Conservation (phyloP, 2,329 filamentous ascomycete genomes). For the Fusarium verticillioides region DNA sequence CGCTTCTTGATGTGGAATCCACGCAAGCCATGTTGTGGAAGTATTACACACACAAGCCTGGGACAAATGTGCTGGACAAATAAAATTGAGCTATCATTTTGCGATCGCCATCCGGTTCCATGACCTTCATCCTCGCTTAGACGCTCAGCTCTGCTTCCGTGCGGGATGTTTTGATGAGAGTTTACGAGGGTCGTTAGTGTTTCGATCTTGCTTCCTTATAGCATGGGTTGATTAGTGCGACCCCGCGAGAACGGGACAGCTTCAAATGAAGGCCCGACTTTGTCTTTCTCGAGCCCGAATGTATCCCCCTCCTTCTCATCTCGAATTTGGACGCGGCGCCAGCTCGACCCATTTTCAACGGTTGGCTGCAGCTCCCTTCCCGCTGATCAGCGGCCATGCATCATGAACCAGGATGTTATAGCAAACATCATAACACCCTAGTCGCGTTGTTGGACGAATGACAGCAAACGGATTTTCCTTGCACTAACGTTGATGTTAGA, state of each 20-base stretch:
- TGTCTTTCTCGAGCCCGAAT: background rate
- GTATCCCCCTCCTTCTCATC: conserved; percentile 1
- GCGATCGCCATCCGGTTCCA: background rate
- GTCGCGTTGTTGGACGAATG: conserved; percentile 11
- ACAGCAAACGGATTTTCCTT: background rate
- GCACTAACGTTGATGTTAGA: conserved; percentile 6
- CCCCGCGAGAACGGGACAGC: background rate
- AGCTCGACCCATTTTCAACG: conserved; percentile 7
- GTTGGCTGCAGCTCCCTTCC: conserved; percentile 21
- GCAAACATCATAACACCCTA: conserved; percentile 21
- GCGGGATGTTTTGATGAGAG: background rate
- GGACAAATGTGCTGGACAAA: background rate
- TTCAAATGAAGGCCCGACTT: background rate
- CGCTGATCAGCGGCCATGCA: conserved; percentile 28
- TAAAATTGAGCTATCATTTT: conserved; percentile 7
- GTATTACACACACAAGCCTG: background rate
- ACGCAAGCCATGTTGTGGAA: conserved; percentile 1
- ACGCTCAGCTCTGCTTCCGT: background rate
- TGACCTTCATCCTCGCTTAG: background rate
- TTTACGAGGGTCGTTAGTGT: background rate
- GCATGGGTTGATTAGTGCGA: background rate
- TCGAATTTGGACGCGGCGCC: background rate
- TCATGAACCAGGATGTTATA: conserved; percentile 16
- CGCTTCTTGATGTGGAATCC: conserved; percentile 16
- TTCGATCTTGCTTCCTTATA: background rate